Evolutionary conservation across 352 stramenopile genomes (phyloP), one percentile per base, ranked within the genome.

Genomic region (Globisporangium uncinulatum): DNA sequence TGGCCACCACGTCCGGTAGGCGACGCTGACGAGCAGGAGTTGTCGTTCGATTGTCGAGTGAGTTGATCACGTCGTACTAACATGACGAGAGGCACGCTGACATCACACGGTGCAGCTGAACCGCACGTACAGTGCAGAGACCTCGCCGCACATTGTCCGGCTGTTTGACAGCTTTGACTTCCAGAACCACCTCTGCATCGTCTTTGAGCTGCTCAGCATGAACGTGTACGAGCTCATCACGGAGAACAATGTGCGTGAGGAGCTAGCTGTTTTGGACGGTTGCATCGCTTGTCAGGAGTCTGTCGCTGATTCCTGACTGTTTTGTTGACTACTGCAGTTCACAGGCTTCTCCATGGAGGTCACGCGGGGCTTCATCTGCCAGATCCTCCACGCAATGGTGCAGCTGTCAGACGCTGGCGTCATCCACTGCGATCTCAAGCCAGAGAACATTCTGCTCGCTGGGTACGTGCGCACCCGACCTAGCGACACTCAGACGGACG

Each of bases 391-490:
- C 39, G 86, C 74, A 2, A 65, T 97, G n/a, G 62, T 69, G 8
- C 93, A 89, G 54, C 72, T 97, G 29, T 68, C 74, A 5, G 74
- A 96, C 31, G 83, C 96, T n/a, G 80, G 94, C 64, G 85, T 99
- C n/a, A 98, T 99, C 56, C 95, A 98, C 74, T 98, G 92, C 62
- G 96, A 99, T 74, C 76, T 99, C 43, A 99, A 99, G 62, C 95
- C 95, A 7, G 95, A 99, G 67, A 98, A 99, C 67, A 97, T 98
- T 61, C 71, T 98, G 31, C 65, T 98, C 9, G 63, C 62, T 19
- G 62, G 66, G 69, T 69, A 56, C 36, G 70, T 57, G 69, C 80
- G 42, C 21, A 8, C 14, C 31, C 6, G 7, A 19, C 7, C 4
- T 29, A 6, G 3, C 8, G 7, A 46, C 24, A 11, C 24, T 19